phyloP scores from a whole-genome alignment of 352 stramenopile genomes.

The Pythium sukuiense region DNA sequence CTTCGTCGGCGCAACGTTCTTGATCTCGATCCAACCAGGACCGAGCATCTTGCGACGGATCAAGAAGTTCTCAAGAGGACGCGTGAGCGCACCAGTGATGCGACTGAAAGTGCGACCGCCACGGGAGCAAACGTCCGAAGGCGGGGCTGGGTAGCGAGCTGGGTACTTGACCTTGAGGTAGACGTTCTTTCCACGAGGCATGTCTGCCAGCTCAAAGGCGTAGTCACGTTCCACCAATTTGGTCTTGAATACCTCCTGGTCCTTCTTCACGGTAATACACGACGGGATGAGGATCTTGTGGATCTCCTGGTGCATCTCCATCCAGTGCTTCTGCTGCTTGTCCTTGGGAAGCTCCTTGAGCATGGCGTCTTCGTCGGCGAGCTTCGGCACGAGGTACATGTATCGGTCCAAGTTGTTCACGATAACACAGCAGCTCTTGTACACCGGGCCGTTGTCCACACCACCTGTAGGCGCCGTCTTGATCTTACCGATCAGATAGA shows the following conservation, averaged over 20 bases:
- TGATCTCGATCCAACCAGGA: slow-evolving; percentile 97
- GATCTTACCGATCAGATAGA: slow-evolving; percentile 98
- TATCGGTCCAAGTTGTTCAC: slow-evolving; percentile 95
- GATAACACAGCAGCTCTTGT: slow-evolving; percentile 95
- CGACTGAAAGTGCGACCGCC: slow-evolving; percentile 92
- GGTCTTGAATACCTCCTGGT: slow-evolving; percentile 90
- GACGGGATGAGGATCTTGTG: slow-evolving; percentile 88
- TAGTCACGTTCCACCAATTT: slow-evolving; percentile 97
- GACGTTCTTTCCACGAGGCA: slow-evolving; percentile 93
- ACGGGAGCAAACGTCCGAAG: slow-evolving; percentile 75
- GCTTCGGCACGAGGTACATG: slow-evolving; percentile 91
- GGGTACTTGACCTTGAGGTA: slow-evolving; percentile 99
- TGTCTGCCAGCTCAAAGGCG: slow-evolving; percentile 95
- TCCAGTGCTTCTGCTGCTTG: slow-evolving; percentile 86
- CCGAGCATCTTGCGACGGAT: slow-evolving; percentile 97
- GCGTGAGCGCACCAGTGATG: slow-evolving; percentile 95
- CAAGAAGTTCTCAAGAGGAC: slow-evolving; percentile 97
- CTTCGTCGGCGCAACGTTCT: slow-evolving; percentile 71
- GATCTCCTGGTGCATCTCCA: slow-evolving; percentile 90
- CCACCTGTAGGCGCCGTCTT: slow-evolving; percentile 38
- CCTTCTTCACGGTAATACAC: slow-evolving; percentile 65
- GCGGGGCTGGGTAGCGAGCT: slow-evolving; percentile 88
- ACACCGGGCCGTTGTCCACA: slow-evolving; percentile 46
- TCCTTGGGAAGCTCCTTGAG: slow-evolving; percentile 92
- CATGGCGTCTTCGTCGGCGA: slow-evolving; percentile 30